These are phyloP conservation scores for Prunus mongolica DNA, from an alignment of 306 rosid genomes.

Conservation along the genomic window DNA sequence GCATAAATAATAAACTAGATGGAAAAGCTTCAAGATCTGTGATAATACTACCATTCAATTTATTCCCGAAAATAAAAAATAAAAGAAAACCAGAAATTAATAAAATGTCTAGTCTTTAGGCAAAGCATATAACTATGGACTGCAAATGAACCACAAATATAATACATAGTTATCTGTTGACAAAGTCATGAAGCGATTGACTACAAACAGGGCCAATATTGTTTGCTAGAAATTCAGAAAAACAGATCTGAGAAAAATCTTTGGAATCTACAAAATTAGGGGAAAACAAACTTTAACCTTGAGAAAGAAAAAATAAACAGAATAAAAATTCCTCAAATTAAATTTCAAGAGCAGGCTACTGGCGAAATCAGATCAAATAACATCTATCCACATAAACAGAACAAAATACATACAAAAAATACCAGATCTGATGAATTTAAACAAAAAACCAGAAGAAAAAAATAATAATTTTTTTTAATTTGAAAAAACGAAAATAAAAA, in stretches of 20 bases:
- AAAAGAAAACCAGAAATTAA: no score
- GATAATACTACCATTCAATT: background rate
- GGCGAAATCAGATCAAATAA: background rate
- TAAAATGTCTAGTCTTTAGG: background rate
- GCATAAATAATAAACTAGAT: background rate
- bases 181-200: background rate
- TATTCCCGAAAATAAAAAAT: no score
- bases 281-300: background rate
- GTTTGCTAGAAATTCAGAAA: background rate
- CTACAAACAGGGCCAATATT: background rate
- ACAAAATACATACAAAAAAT: background rate
- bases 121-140: background rate
- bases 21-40: no score
- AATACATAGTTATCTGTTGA: background rate
- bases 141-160: background rate
- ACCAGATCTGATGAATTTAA: constrained; percentile 10
- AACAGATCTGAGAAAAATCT: constrained; percentile 1
- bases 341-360: background rate
- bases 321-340: background rate
- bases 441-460: background rate
- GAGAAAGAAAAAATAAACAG: background rate
- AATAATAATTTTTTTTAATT: background rate
- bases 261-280: background rate
- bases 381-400: background rate
- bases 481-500: no score